Evolutionary conservation across 768 basidiomycete species (phyloP).

Genomic region (Pisolithus sp.): DNA sequence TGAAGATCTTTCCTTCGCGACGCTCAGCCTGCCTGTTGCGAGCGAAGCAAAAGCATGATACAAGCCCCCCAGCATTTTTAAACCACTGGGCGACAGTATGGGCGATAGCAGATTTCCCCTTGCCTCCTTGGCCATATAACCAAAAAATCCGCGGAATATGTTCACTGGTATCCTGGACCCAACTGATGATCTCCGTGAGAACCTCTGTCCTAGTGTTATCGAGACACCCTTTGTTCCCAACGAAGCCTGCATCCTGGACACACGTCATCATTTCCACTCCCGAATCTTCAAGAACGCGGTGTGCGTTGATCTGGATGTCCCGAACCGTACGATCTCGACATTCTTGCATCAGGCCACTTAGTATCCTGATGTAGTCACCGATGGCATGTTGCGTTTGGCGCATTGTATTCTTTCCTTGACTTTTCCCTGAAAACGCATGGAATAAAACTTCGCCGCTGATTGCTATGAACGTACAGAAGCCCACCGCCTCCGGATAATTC

Average conservation of each 20-base stretch:
- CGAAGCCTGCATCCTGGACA: no score
- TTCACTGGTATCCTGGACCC: background rate
- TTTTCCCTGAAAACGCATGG: background rate
- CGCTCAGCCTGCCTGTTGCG: background rate
- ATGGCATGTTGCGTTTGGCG: background rate
- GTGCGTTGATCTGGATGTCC: background rate
- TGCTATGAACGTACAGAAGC: background rate
- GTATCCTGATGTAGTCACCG: background rate
- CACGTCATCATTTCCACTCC: background rate
- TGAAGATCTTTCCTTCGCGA: background rate
- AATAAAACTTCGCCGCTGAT: background rate
- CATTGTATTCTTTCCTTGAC: background rate
- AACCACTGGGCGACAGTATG: background rate
- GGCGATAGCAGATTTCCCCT: background rate
- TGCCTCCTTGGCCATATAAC: slow-evolving; percentile 1
- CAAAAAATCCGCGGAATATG: background rate
- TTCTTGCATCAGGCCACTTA: background rate
- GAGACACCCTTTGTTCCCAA: background rate
- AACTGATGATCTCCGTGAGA: background rate
- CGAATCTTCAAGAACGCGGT: background rate
- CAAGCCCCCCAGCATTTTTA: background rate
- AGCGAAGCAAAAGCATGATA: background rate
- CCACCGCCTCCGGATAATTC: background rate
- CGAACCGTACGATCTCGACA: background rate
- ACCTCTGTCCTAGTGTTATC: background rate